A percentile compares a stretch with the other conserved stretches of the same genome.
These are phyloP conservation scores for Backusella westeae DNA, from an alignment of 192 early-diverging fungal species.

Conservation along the genomic window DNA sequence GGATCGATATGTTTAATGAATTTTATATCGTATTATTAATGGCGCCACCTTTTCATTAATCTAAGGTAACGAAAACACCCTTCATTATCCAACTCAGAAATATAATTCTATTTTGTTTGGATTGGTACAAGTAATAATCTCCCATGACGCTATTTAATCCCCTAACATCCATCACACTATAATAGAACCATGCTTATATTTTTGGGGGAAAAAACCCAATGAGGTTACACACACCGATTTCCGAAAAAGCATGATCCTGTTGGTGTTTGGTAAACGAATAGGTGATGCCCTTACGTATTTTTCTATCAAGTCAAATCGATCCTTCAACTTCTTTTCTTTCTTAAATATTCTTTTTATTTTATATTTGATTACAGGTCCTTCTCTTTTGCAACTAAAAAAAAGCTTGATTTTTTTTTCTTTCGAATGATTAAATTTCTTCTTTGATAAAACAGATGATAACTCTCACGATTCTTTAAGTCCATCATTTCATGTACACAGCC, in stretches of 20 bases:
- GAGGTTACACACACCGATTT: not conserved
- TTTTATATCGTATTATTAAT: not conserved
- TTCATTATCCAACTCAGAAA: not conserved
- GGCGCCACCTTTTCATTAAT: not conserved
- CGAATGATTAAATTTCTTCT: not conserved
- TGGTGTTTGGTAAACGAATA: not conserved
- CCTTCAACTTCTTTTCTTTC: not conserved
- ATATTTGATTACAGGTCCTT: not conserved
- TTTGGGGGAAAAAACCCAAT: too few relatives aligned
- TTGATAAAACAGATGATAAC: not conserved
- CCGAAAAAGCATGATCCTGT: not conserved
- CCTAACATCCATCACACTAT: too few relatives aligned
- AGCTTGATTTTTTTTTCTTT: too few relatives aligned
- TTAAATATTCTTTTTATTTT: not conserved
- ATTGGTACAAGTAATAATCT: too few relatives aligned
- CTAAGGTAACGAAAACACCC: not conserved
- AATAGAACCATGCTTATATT: too few relatives aligned
- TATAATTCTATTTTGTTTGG: too few relatives aligned
- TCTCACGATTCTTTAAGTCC: not conserved
- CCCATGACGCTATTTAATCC: too few relatives aligned
- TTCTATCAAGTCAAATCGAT: not conserved
- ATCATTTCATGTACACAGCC: not conserved
- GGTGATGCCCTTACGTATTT: not conserved
- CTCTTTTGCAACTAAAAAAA: not conserved
- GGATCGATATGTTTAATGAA: not conserved